phyloP scores from a whole-genome alignment of 805 yeast genomes.

The Schwanniomyces polymorphus region DNA sequence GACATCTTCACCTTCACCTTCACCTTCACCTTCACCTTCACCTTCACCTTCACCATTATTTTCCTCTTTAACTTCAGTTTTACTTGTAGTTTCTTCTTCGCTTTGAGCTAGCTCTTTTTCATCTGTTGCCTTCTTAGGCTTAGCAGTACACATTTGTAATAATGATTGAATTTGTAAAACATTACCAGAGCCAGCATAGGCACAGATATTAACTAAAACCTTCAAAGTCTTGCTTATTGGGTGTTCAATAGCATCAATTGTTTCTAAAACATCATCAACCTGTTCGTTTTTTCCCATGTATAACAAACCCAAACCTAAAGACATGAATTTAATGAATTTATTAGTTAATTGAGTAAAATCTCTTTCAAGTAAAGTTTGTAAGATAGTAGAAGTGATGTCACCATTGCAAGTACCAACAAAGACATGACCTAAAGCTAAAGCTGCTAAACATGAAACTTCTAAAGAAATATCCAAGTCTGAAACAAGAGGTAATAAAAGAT shows the following conservation, averaged over 20 bases:
- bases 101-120: slow-evolving; percentile 58
- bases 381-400: slow-evolving; percentile 86
- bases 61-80: slow-evolving; percentile 28
- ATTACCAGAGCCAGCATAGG: slow-evolving; percentile 97
- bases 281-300: slow-evolving; percentile 94
- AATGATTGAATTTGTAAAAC: slow-evolving; percentile 91
- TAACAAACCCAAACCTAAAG: slow-evolving; percentile 86
- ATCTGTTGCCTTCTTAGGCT: slow-evolving; percentile 56
- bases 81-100: slow-evolving; percentile 33
- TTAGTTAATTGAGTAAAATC: slow-evolving; percentile 72
- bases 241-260: slow-evolving; percentile 92
- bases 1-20: slow-evolving; percentile 27
- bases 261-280: slow-evolving; percentile 90
- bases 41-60: slow-evolving; percentile 19
- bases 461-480: slow-evolving; percentile 72
- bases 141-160: slow-evolving; percentile 84
- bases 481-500: slow-evolving; percentile 76
- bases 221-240: slow-evolving; percentile 88
- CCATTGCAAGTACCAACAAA: slow-evolving; percentile 97
- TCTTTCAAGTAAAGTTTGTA: slow-evolving; percentile 88
- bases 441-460: slow-evolving; percentile 82
- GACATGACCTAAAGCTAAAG: slow-evolving; percentile 88
- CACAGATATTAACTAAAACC: slow-evolving; percentile 87
- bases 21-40: slow-evolving; percentile 14
- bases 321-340: slow-evolving; percentile 87